Evolutionary conservation across 148 eudicot genomes (phyloP), one percentile per base, ranked within the genome.

Genomic region (Hydrangea macrophylla): DNA sequence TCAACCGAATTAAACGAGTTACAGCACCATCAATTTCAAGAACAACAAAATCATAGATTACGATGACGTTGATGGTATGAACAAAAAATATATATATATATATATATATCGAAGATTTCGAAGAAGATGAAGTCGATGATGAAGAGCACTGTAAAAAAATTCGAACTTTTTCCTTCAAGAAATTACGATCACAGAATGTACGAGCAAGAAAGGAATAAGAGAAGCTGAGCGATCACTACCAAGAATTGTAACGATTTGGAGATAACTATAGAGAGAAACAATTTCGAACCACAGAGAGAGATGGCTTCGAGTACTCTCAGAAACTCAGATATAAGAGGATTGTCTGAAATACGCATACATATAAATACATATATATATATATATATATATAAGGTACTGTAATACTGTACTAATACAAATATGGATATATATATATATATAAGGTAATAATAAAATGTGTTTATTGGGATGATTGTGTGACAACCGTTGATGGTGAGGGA

Each of bases 241-340:
- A 65, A 27, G 55, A 45, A n/a, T 6, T 3, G 39, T n/a, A 18
- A 12, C 9, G 26, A 48, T 45, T 26, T n/a, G 26, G 31, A 4
- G 57, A 50, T 45, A 18, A 31, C 42, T 22, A 12, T 27, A 65
- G 28, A 51, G n/a, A 64, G 58, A 31, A 10, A 18, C 24, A 56
- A 50, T 26, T 51, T 65, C 39, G 28, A 65, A 31, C 27, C 37
- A 60, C 18, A 60, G 27, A n/a, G 37, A 48, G 31, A 45, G 26
- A 2, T 57, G 40, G 36, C 28, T 28, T 65, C 26, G 25, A 65
- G 58, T 50, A 65, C 69, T 65, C 31, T 35, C 69, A 50, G 39
- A 28, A 37, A 64, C 50, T 18, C 56, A 28, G 56, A 28, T 36
- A 60, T 24, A 33, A 56, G 20, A 26, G 26, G 33, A 12, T 22